These are phyloP conservation scores for Strobilomyces dryophilus DNA, from an alignment of 768 basidiomycete genomes.

Conservation along the genomic window DNA sequence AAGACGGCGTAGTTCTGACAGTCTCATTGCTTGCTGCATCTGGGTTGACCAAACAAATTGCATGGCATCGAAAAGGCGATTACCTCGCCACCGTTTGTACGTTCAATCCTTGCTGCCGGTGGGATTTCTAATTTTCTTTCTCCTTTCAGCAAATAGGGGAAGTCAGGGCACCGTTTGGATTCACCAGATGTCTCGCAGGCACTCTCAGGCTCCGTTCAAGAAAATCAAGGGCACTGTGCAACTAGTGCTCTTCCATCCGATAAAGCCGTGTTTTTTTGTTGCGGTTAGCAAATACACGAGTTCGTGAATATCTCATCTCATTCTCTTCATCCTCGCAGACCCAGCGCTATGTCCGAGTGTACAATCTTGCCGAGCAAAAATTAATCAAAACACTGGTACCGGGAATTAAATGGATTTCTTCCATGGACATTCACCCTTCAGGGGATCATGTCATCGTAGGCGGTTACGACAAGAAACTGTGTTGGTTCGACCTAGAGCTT, in stretches of 20 bases:
- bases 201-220: constrained; percentile 97
- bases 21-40: constrained; percentile 61
- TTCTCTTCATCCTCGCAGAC: constrained; percentile 50
- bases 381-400: constrained; percentile 90
- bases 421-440: constrained; percentile 93
- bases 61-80: constrained; percentile 94
- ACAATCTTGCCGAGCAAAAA: constrained; percentile 92
- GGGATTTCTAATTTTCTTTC: constrained; percentile 9
- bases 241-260: constrained; percentile 90
- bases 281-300: constrained; percentile 58
- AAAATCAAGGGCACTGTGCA: constrained; percentile 91
- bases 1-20: constrained; percentile 56
- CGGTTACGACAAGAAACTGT: constrained; percentile 94
- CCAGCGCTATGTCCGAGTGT: constrained; percentile 92
- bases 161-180: constrained; percentile 88
- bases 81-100: constrained; percentile 93
- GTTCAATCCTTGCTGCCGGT: constrained; percentile 32
- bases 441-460: constrained; percentile 97
- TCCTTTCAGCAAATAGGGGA: constrained; percentile 51
- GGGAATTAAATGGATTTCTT: constrained; percentile 97
- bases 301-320: constrained; percentile 10
- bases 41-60: constrained; percentile 71
- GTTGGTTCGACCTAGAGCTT: constrained; percentile 98
- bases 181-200: constrained; percentile 88
- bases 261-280: constrained; percentile 94